A percentile compares a stretch with the other conserved stretches of the same genome.
Conservation (phyloP, 164 flowering plant species). For the Vitis rupestris region DNA sequence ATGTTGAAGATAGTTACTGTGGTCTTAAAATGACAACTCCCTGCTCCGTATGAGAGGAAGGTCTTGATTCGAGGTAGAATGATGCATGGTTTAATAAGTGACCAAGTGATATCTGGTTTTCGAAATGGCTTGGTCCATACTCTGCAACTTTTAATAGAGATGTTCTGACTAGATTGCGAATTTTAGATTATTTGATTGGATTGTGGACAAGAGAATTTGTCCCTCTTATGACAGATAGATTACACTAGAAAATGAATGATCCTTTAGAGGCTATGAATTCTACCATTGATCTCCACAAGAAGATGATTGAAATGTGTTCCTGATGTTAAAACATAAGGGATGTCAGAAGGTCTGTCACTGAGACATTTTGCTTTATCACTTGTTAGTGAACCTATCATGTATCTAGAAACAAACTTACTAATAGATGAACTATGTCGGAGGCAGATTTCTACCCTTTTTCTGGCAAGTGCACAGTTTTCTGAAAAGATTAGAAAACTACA, state of each 20-base stretch:
- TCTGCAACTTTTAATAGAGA: too few relatives aligned
- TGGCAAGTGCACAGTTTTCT: constrained; percentile 96
- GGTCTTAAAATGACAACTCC: too few relatives aligned
- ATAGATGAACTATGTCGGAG: constrained; percentile 85
- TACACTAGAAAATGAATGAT: constrained; percentile 98
- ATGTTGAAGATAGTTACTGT: too few relatives aligned
- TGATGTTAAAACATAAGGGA: constrained; percentile 77
- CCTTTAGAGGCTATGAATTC: constrained; percentile 79
- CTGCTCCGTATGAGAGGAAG: too few relatives aligned
- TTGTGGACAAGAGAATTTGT: too few relatives aligned
- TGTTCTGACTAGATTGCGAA: too few relatives aligned
- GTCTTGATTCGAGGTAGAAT: too few relatives aligned
- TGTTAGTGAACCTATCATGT: constrained; percentile 99
- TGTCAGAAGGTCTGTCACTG: constrained; percentile 84
- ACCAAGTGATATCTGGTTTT: too few relatives aligned
- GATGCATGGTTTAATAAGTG: too few relatives aligned
- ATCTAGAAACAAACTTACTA: constrained; percentile 89
- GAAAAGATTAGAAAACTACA: constrained; percentile 72
- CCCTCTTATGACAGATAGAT: constrained; percentile 28
- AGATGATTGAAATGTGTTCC: constrained; percentile 99
- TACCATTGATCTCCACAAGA: constrained; percentile 82
- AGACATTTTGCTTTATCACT: constrained; percentile 98
- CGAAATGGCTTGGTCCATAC: too few relatives aligned
- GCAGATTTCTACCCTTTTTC: constrained; percentile 89
- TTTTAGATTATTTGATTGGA: too few relatives aligned